These are phyloP conservation scores for Adansonia grandidieri DNA, from an alignment of 441 rosid species.

Conservation along the genomic window DNA sequence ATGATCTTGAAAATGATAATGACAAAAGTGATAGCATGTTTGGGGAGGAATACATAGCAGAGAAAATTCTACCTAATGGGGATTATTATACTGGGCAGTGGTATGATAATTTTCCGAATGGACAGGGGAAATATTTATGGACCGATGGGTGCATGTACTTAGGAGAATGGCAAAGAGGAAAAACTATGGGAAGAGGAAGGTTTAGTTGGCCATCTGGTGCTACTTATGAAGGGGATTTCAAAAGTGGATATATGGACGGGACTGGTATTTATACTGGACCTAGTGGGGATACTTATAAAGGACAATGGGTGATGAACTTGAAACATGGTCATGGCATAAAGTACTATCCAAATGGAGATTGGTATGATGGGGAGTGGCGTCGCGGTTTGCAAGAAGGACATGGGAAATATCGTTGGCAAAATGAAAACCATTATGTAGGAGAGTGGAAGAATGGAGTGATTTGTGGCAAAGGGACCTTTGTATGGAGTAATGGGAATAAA, in stretches of 20 bases:
- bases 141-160: constrained; percentile 72
- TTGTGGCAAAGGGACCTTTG: constrained; percentile 55
- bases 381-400: constrained; percentile 61
- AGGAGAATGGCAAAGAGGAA: constrained; percentile 75
- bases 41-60: constrained; percentile 48
- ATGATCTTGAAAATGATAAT: constrained; percentile 33
- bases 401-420: constrained; percentile 63
- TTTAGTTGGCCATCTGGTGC: constrained; percentile 81
- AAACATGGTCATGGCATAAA: constrained; percentile 69
- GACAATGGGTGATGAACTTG: constrained; percentile 71
- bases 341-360: constrained; percentile 55
- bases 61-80: constrained; percentile 59
- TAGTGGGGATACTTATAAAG: constrained; percentile 54
- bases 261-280: constrained; percentile 61
- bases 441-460: constrained; percentile 62
- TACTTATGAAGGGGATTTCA: constrained; percentile 67
- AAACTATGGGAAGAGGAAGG: constrained; percentile 64
- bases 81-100: constrained; percentile 77
- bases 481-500: constrained; percentile 54
- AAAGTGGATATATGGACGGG: constrained; percentile 71
- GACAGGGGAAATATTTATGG: constrained; percentile 73
- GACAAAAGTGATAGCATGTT: constrained; percentile 29
- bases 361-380: constrained; percentile 72
- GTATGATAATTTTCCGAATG: constrained; percentile 60
- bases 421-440: constrained; percentile 53